phyloP scores from a whole-genome alignment of 2,329 filamentous ascomycete species.

The Ceratocystis eucalypticola region DNA sequence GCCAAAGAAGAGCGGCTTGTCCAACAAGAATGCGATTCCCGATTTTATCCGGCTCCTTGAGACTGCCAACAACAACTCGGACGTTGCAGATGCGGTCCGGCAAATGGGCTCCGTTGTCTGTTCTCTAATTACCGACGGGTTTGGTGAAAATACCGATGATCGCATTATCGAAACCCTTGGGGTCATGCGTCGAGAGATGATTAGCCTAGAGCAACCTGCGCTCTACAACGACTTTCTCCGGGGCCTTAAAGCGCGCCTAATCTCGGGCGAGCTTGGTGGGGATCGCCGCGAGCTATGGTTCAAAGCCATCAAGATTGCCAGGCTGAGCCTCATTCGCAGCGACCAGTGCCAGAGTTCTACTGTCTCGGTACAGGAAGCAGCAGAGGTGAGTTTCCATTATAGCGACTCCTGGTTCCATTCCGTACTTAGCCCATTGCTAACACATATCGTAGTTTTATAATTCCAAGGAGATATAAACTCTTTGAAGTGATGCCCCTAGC shows the following conservation, averaged over 20 bases:
- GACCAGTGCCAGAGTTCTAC: conserved; percentile 48
- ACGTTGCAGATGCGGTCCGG: conserved; percentile 52
- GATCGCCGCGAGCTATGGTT: conserved; percentile 77
- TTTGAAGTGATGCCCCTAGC: too few species aligned
- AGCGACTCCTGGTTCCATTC: background rate
- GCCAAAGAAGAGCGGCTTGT: conserved; percentile 26
- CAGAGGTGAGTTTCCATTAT: conserved; percentile 34
- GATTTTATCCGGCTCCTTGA: conserved; percentile 75
- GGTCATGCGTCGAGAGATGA: conserved; percentile 64
- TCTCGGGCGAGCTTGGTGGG: conserved; percentile 57
- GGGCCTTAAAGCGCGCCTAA: conserved; percentile 57
- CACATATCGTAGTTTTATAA: conserved; percentile 18
- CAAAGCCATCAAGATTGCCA: conserved; percentile 45
- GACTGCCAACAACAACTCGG: conserved; percentile 43
- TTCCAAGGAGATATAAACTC: conserved; percentile 26
- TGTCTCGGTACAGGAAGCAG: conserved; percentile 58
- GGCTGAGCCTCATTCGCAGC: conserved; percentile 59
- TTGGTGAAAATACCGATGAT: conserved; percentile 62
- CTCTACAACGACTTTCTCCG: conserved; percentile 64
- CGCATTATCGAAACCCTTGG: conserved; percentile 62
- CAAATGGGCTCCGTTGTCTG: conserved; percentile 64
- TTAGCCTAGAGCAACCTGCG: conserved; percentile 58
- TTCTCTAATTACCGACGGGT: conserved; percentile 53
- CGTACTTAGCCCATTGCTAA: background rate
- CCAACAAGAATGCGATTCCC: conserved; percentile 64